Conservation (phyloP, 78 protist species). For the Guillardia theta region DNA sequence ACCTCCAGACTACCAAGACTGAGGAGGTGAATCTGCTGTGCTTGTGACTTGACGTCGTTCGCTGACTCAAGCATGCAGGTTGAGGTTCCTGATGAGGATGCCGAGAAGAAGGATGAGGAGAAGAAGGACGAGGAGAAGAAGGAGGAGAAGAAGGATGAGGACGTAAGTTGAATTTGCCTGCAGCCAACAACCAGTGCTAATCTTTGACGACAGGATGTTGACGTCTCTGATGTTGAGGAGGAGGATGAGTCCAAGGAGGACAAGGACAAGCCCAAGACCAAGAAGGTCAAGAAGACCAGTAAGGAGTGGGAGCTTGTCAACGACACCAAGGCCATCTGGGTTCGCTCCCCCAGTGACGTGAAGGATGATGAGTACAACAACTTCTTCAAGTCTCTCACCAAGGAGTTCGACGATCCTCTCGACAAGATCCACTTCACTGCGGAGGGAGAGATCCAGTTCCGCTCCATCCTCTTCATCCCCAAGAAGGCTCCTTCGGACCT, state of each 20-base stretch:
- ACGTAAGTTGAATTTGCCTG: background rate
- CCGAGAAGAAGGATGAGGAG: constrained; percentile 51
- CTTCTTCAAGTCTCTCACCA: constrained; percentile 91
- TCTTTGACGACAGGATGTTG: constrained; percentile 51
- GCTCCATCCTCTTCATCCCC: constrained; percentile 93
- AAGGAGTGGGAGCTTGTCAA: constrained; percentile 74
- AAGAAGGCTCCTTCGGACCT: constrained; percentile 67
- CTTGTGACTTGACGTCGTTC: too few relatives aligned
- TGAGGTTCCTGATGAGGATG: constrained; percentile 38
- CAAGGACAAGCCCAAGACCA: constrained; percentile 58
- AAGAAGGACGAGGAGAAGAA: constrained; percentile 69
- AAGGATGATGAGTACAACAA: constrained; percentile 64
- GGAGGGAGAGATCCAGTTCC: constrained; percentile 91
- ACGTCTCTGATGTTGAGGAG: constrained; percentile 72
- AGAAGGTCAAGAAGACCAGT: constrained; percentile 45
- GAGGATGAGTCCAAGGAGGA: constrained; percentile 70
- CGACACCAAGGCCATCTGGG: constrained; percentile 96
- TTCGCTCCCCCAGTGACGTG: constrained; percentile 84
- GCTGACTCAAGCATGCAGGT: too few relatives aligned
- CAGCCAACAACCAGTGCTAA: too few relatives aligned
- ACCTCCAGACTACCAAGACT: constrained; percentile 67
- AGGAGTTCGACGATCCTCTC: constrained; percentile 75
- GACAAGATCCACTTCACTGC: constrained; percentile 85
- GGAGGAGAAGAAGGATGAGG: constrained; percentile 55
- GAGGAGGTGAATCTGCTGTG: too few relatives aligned